phyloP scores from a whole-genome alignment of 208 protist species.

The Acanthamoeba healyi region DNA sequence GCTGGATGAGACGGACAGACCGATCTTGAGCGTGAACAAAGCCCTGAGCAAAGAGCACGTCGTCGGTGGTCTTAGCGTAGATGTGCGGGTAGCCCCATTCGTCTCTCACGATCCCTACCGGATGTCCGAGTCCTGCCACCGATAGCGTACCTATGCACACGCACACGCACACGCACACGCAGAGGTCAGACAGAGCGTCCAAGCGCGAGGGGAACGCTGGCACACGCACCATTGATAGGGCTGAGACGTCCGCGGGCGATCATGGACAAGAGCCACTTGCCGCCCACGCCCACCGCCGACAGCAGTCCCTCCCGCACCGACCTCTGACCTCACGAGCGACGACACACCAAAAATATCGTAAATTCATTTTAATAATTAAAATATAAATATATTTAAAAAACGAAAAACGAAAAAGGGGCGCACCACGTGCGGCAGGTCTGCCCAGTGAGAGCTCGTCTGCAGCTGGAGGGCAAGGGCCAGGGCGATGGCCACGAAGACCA shows the following conservation, averaged over 20 bases:
- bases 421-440: too few species aligned
- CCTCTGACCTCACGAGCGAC: too few species aligned
- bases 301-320: not conserved
- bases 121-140: not conserved
- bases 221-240: not conserved
- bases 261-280: not conserved
- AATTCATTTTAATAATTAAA: too few species aligned
- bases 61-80: not conserved
- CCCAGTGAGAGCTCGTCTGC: too few species aligned
- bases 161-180: not conserved
- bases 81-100: constrained; percentile 43
- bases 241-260: not conserved
- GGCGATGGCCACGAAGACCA: too few species aligned
- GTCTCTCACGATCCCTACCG: constrained; percentile 18
- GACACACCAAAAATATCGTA: too few species aligned
- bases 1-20: too few species aligned
- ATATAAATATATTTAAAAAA: too few species aligned
- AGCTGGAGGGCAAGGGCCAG: too few species aligned
- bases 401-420: too few species aligned
- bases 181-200: too few species aligned
- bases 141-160: not conserved
- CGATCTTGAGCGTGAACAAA: constrained; percentile 18
- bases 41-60: constrained; percentile 3
- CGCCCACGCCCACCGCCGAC: not conserved
- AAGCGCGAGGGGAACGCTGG: not conserved